Evolutionary conservation across 352 stramenopile species (phyloP), one percentile per base, ranked within the genome.

Genomic region (Pythium monospermum): DNA sequence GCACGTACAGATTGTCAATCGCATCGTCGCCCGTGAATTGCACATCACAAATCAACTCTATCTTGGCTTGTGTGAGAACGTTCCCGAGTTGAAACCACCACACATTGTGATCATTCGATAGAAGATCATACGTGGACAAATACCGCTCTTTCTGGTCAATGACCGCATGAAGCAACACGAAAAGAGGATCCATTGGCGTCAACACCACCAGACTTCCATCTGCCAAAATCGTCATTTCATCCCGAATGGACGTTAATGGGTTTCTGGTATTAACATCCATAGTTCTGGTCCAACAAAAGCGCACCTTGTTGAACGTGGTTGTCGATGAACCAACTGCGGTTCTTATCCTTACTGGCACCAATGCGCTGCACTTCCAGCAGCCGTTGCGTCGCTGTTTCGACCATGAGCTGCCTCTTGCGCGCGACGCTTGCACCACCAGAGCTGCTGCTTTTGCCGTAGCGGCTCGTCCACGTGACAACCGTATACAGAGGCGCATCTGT

Each of bases 321-420:
- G n/a, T 72, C 76, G 11, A 87, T 60, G 55, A 91, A 91, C 80
- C 80, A 91, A 59, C 77, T 89, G 21, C 77, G 64, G 43, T 54
- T 62, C 49, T 68, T 56, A 49, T 83, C 72, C 28, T 59, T 61
- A 23, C 60, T 62, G 18, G 63, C 45, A 56, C 81, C 59, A 7
- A 83, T 37, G 36, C 72, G 74, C 61, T 91, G 76, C 58, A 91
- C 43, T 58, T 91, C 79, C 32, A 91, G 64, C 42, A 88, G 52
- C 19, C 59, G 54, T 1, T 43, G 36, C 13, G 53, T 65, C 38
- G 42, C 36, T 12, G 49, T 49, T 39, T 73, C 62, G 46, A 91
- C 53, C 28, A 74, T 74, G 40, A 91, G 61, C 61, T 91, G 79
- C 3, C 79, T 70, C 56, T 64, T 65, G 43, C 76, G 74, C 45